These are phyloP conservation scores for Heterobasidion parviporum DNA, from an alignment of 1,284 basidiomycete species.

Conservation along the genomic window DNA sequence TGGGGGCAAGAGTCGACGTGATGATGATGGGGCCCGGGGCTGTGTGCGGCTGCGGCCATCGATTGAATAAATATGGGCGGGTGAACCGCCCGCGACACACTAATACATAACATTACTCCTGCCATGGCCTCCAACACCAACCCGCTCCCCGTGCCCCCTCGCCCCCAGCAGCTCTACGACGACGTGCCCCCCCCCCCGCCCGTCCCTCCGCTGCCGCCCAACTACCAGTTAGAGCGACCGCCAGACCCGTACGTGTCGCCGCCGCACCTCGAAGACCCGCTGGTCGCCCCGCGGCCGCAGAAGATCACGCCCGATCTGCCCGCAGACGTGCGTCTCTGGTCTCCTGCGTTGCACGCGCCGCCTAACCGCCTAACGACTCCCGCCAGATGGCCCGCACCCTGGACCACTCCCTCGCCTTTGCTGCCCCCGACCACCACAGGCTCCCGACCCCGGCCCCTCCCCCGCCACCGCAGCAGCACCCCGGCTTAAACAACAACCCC, in stretches of 20 bases:
- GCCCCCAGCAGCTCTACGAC: background rate
- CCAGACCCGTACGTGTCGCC: slow-evolving; percentile 12
- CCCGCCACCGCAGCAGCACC: slow-evolving; percentile 31
- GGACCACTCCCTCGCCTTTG: slow-evolving; percentile 14
- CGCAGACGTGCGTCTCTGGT: slow-evolving; percentile 41
- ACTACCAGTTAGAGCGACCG: background rate
- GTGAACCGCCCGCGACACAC: too few relatives aligned
- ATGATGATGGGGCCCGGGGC: too few relatives aligned
- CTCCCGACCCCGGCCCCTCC: slow-evolving; percentile 27
- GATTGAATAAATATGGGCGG: too few relatives aligned
- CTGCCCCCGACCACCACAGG: slow-evolving; percentile 14
- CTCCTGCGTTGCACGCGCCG: background rate
- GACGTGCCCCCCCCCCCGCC: background rate
- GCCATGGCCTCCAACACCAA: background rate
- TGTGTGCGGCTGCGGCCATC: too few relatives aligned
- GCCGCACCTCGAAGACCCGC: slow-evolving; percentile 49
- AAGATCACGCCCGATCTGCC: slow-evolving; percentile 53
- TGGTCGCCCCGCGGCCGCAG: slow-evolving; percentile 63
- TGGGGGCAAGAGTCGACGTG: too few relatives aligned
- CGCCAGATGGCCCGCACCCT: slow-evolving; percentile 5
- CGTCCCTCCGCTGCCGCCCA: slow-evolving; percentile 2
- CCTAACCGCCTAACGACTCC: too few relatives aligned
- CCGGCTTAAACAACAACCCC: slow-evolving; percentile 39
- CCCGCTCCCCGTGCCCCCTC: background rate
- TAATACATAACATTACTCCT: too few relatives aligned